phyloP scores from a whole-genome alignment of 306 rosid species.

The Medicago ruthenica region DNA sequence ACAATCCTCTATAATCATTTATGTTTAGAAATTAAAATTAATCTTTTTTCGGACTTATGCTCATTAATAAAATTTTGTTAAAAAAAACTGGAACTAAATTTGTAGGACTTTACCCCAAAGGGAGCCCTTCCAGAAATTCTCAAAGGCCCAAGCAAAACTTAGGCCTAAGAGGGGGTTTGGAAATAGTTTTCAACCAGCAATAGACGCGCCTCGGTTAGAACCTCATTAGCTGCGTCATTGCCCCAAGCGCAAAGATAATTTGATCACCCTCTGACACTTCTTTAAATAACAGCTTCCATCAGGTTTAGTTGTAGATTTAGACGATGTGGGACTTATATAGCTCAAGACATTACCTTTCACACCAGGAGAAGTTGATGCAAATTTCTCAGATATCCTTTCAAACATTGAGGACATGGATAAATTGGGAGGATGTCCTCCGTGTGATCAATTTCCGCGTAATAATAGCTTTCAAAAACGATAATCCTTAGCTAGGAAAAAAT shows the following conservation, averaged over 20 bases:
- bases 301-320: not conserved
- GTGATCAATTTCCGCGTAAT: not conserved
- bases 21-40: no score
- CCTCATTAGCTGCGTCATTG: slow-evolving; percentile 25
- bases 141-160: slow-evolving; percentile 3
- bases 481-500: not conserved
- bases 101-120: slow-evolving; percentile 20
- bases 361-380: not conserved
- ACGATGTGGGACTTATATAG: slow-evolving; percentile 35
- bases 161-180: slow-evolving; percentile 30
- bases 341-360: not conserved
- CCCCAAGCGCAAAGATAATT: slow-evolving; percentile 35
- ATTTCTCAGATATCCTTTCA: not conserved
- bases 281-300: not conserved
- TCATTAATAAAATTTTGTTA: no score
- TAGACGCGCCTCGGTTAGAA: slow-evolving; percentile 25
- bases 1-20: no score
- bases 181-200: slow-evolving; percentile 33
- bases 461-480: not conserved
- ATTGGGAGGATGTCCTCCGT: not conserved
- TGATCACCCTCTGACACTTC: fast-evolving
- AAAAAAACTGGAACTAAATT: not conserved
- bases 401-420: not conserved
- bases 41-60: no score
- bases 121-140: slow-evolving; percentile 51